These are phyloP conservation scores for Ophiostoma australiae DNA, from an alignment of 2,329 filamentous ascomycete genomes.

Conservation along the genomic window DNA sequence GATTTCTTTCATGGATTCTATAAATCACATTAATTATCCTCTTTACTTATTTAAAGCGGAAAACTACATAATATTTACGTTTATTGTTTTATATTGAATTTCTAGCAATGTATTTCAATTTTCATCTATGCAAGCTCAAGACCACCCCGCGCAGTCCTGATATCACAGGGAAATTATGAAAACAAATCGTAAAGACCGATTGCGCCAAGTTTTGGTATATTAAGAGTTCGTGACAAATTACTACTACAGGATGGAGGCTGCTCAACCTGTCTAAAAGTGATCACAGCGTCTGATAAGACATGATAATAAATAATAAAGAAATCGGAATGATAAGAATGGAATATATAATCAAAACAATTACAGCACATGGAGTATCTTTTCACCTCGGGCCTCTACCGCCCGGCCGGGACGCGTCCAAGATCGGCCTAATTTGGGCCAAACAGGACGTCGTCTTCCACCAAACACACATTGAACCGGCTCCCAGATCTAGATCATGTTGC, in stretches of 20 bases:
- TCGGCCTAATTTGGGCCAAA: neutral
- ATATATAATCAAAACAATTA: neutral
- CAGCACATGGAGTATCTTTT: conserved; percentile 5
- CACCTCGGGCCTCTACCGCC: neutral
- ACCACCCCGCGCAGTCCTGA: too few species aligned
- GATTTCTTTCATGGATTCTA: too few species aligned
- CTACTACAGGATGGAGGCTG: neutral
- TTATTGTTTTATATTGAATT: too few species aligned
- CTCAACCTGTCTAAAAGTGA: neutral
- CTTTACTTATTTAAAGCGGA: too few species aligned
- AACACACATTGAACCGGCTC: neutral
- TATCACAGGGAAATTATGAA: neutral
- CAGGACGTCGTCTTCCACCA: neutral
- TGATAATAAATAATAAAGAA: neutral
- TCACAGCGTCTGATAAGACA: neutral
- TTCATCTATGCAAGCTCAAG: too few species aligned
- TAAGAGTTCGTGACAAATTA: neutral
- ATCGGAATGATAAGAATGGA: neutral
- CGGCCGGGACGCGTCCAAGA: neutral
- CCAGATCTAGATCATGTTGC: conserved; percentile 27
- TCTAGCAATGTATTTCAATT: too few species aligned
- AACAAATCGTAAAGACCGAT: neutral
- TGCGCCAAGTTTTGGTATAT: neutral
- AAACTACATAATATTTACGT: too few species aligned
- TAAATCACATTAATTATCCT: too few species aligned